These are phyloP conservation scores for Phytopythium aichiense DNA, from an alignment of 352 stramenopile genomes.

Conservation along the genomic window DNA sequence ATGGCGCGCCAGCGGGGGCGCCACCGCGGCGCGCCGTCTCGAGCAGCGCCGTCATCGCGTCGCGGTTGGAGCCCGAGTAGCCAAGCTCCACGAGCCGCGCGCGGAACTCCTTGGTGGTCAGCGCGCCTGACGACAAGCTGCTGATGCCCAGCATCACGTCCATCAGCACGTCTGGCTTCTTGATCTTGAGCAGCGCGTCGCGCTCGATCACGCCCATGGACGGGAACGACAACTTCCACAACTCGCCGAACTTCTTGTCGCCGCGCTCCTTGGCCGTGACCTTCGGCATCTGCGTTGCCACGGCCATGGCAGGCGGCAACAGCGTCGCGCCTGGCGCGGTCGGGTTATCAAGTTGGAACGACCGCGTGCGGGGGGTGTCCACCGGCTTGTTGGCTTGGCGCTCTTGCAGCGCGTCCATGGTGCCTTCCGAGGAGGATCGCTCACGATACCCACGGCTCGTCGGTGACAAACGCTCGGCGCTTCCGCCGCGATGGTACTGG, in stretches of 20 bases:
- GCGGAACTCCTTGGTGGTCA: slow-evolving; percentile 57
- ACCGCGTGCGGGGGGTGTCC: slow-evolving; percentile 41
- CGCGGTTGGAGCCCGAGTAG: slow-evolving; percentile 51
- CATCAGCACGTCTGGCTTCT: slow-evolving; percentile 58
- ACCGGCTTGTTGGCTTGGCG: slow-evolving; percentile 16
- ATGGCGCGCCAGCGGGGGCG: background rate
- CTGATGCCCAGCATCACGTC: slow-evolving; percentile 82
- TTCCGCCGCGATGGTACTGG: slow-evolving; percentile 18
- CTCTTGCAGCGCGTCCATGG: slow-evolving; percentile 33
- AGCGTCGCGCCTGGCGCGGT: slow-evolving; percentile 1
- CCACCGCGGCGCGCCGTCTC: slow-evolving; percentile 36
- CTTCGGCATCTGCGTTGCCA: slow-evolving; percentile 15
- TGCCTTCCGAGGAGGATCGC: slow-evolving; percentile 53
- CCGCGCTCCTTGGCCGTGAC: slow-evolving; percentile 10
- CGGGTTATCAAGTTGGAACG: slow-evolving; percentile 36
- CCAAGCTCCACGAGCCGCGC: slow-evolving; percentile 54
- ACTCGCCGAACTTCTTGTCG: slow-evolving; percentile 56
- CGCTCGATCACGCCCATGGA: slow-evolving; percentile 65
- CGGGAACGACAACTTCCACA: slow-evolving; percentile 77
- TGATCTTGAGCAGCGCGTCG: slow-evolving; percentile 53
- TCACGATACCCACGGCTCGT: slow-evolving; percentile 37
- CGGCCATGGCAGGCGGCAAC: slow-evolving; percentile 16
- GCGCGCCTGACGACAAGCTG: slow-evolving; percentile 55
- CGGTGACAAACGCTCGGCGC: slow-evolving; percentile 21
- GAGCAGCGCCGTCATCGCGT: slow-evolving; percentile 51